Conservation (phyloP, 2,329 filamentous ascomycete genomes). For the Neurospora sp. region DNA sequence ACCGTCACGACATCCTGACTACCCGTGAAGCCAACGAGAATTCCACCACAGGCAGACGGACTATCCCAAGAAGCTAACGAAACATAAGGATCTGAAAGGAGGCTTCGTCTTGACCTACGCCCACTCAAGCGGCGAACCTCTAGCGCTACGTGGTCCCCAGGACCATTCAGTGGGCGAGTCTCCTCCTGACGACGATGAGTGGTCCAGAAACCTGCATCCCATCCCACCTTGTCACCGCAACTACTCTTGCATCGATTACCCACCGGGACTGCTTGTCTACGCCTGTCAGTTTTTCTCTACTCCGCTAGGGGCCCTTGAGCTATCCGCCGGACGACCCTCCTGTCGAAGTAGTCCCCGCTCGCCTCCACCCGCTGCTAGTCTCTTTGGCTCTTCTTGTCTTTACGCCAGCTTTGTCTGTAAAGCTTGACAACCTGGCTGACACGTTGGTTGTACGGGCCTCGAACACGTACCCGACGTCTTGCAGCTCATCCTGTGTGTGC, state of each 20-base stretch:
- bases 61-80: neutral
- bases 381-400: neutral
- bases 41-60: neutral
- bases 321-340: constrained; percentile 5
- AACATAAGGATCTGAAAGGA: constrained; percentile 7
- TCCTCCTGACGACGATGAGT: constrained; percentile 27
- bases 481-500: neutral
- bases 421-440: neutral
- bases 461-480: constrained; percentile 2
- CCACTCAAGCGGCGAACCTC: constrained; percentile 24
- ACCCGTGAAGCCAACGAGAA: neutral
- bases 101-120: constrained; percentile 21
- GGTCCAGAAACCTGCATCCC: constrained; percentile 27
- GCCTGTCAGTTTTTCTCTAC: constrained; percentile 12
- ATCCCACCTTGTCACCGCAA: constrained; percentile 20
- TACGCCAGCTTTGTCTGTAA: constrained; percentile 2
- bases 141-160: constrained; percentile 23
- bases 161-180: constrained; percentile 29
- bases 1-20: neutral
- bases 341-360: constrained; percentile 2
- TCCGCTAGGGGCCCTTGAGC: constrained; percentile 11
- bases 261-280: constrained; percentile 11
- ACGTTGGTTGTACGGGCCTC: constrained; percentile 4
- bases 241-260: constrained; percentile 19
- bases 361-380: neutral